Percentiles rank a stretch among this genome's conserved stretches.
Evolutionary conservation across 352 stramenopile species (phyloP).

Genomic region (Phytopythium chamaehyphon): DNA sequence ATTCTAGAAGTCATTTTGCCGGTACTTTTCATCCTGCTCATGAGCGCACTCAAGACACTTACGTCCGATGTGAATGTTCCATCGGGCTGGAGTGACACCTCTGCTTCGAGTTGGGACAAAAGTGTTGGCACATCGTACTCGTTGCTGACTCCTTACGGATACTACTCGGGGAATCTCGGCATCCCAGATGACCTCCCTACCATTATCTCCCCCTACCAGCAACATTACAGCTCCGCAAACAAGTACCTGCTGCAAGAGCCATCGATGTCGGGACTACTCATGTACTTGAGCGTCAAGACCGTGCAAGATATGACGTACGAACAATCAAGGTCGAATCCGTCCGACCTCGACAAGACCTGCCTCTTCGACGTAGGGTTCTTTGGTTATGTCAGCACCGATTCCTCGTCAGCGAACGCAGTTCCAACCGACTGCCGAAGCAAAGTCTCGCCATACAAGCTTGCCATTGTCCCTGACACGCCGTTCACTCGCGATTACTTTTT

Average conservation of each 20-base stretch:
- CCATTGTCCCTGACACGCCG: constrained; percentile 44
- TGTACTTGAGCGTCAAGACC: constrained; percentile 32
- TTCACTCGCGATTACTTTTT: constrained; percentile 70
- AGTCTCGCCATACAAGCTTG: constrained; percentile 44
- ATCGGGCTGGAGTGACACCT: constrained; percentile 46
- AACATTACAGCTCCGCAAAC: constrained; percentile 3
- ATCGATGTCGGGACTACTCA: constrained; percentile 47
- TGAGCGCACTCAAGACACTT: constrained; percentile 45
- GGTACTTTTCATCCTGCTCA: constrained; percentile 62
- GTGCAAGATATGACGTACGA: constrained; percentile 23
- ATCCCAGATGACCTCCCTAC: constrained; percentile 3
- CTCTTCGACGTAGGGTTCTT: constrained; percentile 19
- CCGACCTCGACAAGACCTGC: constrained; percentile 19
- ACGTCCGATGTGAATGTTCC: constrained; percentile 54
- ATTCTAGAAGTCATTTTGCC: constrained; percentile 54
- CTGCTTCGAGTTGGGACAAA: background rate
- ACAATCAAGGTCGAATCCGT: background rate
- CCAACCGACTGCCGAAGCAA: constrained; percentile 23
- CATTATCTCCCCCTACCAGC: background rate
- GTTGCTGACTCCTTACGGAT: constrained; percentile 9
- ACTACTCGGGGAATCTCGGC: background rate
- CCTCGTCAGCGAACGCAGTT: constrained; percentile 28
- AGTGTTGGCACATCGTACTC: constrained; percentile 24
- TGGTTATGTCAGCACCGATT: constrained; percentile 32
- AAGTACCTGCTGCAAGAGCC: constrained; percentile 44